A percentile compares a stretch with the other conserved stretches of the same genome.
Evolutionary conservation across 2,329 filamentous ascomycete genomes (phyloP).

Genomic region (Elsinoe fawcettii): DNA sequence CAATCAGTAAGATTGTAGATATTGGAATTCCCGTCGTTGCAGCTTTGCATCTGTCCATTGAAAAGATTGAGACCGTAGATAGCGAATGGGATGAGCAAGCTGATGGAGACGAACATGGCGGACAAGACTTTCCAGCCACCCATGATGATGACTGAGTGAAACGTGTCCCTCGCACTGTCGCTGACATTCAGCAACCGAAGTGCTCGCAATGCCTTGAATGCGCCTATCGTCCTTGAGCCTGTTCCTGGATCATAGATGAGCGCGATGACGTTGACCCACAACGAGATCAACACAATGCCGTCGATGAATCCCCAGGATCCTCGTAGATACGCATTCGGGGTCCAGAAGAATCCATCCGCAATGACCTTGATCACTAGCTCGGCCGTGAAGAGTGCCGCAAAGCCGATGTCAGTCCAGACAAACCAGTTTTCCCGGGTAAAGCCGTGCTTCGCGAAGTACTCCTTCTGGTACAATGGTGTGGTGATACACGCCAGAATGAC

Average conservation of each 20-base stretch:
- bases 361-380: slow-evolving; percentile 89
- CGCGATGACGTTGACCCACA: slow-evolving; percentile 91
- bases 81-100: slow-evolving; percentile 89
- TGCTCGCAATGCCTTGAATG: slow-evolving; percentile 92
- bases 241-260: slow-evolving; percentile 73
- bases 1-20: slow-evolving; percentile 62
- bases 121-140: slow-evolving; percentile 92
- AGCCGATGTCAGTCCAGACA: slow-evolving; percentile 84
- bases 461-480: slow-evolving; percentile 86
- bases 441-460: slow-evolving; percentile 60
- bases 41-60: slow-evolving; percentile 67
- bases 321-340: slow-evolving; percentile 92
- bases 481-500: slow-evolving; percentile 92
- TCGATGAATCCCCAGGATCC: slow-evolving; percentile 97
- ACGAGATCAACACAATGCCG: slow-evolving; percentile 77
- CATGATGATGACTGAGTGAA: slow-evolving; percentile 90
- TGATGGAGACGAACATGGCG: slow-evolving; percentile 87
- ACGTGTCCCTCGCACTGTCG: slow-evolving; percentile 89
- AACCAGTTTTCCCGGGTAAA: slow-evolving; percentile 77
- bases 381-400: slow-evolving; percentile 75
- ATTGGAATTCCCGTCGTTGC: slow-evolving; percentile 61
- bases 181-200: slow-evolving; percentile 89
- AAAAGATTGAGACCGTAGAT: slow-evolving; percentile 94
- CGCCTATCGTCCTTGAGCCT: slow-evolving; percentile 83
- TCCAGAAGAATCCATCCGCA: slow-evolving; percentile 92